phyloP scores from a whole-genome alignment of 2,329 filamentous ascomycete genomes.

The Hypoxylon sp. region DNA sequence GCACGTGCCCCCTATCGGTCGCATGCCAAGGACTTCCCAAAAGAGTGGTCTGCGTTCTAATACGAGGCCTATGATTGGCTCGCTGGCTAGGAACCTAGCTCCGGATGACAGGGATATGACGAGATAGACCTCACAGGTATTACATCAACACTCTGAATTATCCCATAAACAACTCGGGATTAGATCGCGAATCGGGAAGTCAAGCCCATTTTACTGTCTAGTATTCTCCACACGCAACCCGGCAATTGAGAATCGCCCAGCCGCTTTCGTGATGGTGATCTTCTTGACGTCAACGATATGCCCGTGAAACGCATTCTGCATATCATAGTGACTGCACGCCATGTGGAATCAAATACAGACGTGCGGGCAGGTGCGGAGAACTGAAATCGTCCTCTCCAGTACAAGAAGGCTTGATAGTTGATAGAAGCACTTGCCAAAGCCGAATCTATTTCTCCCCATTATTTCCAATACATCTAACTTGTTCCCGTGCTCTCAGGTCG shows the following conservation, averaged over 20 bases:
- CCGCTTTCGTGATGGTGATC: slow-evolving; percentile 12
- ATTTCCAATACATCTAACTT: background rate
- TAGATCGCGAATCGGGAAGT: slow-evolving; percentile 16
- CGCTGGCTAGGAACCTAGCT: background rate
- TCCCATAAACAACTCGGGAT: slow-evolving; percentile 7
- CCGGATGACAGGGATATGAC: slow-evolving; percentile 38
- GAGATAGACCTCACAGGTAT: slow-evolving; percentile 15
- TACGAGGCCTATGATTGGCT: slow-evolving; percentile 29
- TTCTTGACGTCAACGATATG: slow-evolving; percentile 39
- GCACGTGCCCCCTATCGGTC: background rate
- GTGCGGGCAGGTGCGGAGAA: slow-evolving; percentile 12
- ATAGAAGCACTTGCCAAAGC: too few relatives aligned
- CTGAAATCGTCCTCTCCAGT: background rate
- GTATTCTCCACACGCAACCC: slow-evolving; percentile 12
- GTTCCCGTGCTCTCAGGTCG: background rate
- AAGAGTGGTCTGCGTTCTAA: slow-evolving; percentile 23
- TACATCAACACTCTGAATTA: slow-evolving; percentile 30
- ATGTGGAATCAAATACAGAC: background rate
- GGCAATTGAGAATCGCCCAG: slow-evolving; percentile 7
- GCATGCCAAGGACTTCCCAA: slow-evolving; percentile 16
- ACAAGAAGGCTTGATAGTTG: slow-evolving; percentile 21
- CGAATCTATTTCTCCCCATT: background rate
- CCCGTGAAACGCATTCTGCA: slow-evolving; percentile 10
- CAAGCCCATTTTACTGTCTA: slow-evolving; percentile 16
- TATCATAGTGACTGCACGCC: slow-evolving; percentile 9